Evolutionary conservation across 2,329 filamentous ascomycete species (phyloP).

Genomic region (Xylariaceae sp.): DNA sequence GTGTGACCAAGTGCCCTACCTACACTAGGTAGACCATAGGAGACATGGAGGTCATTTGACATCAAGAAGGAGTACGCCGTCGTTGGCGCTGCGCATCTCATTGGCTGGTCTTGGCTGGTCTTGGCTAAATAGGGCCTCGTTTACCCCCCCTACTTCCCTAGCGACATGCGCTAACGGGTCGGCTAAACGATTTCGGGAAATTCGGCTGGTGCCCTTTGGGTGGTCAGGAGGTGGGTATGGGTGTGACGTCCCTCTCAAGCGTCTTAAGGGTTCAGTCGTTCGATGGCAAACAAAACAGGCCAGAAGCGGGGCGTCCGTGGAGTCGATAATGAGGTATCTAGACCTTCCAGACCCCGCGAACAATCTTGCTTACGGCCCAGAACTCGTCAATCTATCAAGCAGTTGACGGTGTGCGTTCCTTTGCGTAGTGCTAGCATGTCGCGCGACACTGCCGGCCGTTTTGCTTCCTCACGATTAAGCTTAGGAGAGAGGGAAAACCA

Average conservation of each 20-base stretch:
- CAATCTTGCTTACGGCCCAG: too few species aligned
- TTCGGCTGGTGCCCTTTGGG: slow-evolving; percentile 11
- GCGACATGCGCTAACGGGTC: slow-evolving; percentile 15
- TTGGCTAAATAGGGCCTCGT: slow-evolving; percentile 15
- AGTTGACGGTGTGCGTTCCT: too few species aligned
- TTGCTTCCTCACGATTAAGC: not conserved
- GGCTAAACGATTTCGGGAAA: slow-evolving; percentile 23
- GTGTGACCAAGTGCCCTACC: too few species aligned
- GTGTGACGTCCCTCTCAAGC: too few species aligned
- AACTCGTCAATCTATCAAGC: too few species aligned
- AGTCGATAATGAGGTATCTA: too few species aligned
- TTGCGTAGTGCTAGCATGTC: slow-evolving; percentile 9
- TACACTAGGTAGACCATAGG: too few species aligned
- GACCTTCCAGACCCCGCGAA: too few species aligned
- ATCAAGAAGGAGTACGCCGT: slow-evolving; percentile 17
- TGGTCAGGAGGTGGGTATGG: too few species aligned
- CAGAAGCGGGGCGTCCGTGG: too few species aligned
- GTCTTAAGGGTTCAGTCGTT: too few species aligned
- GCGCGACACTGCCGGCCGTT: not conserved
- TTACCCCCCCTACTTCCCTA: slow-evolving; percentile 16
- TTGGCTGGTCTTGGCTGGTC: slow-evolving; percentile 20
- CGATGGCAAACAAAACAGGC: too few species aligned
- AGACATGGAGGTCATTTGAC: slow-evolving; percentile 25
- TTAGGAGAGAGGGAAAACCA: not conserved
- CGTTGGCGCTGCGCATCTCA: slow-evolving; percentile 13